phyloP scores from a whole-genome alignment of 768 basidiomycete species.

The Lanmaoa pseudosensibilis region DNA sequence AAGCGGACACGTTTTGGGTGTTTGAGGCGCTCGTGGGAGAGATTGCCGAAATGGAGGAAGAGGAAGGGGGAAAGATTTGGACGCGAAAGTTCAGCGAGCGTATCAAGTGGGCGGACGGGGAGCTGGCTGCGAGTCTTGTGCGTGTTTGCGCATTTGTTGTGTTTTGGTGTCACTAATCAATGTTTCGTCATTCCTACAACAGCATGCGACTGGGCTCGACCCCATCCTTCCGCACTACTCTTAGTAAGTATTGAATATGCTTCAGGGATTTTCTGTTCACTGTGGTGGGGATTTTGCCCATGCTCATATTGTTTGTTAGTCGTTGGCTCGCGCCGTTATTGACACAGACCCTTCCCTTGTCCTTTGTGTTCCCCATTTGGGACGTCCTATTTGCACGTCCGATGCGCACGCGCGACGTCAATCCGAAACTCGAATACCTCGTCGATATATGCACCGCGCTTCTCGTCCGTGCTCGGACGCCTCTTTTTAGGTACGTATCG shows the following conservation, averaged over 20 bases:
- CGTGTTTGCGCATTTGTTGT: background rate
- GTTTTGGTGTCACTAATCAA: background rate
- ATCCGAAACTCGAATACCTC: conserved; percentile 67
- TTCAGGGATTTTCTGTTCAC: background rate
- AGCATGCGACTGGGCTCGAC: conserved; percentile 67
- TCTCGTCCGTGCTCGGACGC: conserved; percentile 56
- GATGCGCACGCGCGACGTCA: conserved; percentile 47
- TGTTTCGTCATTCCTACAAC: background rate
- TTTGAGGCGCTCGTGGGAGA: conserved; percentile 75
- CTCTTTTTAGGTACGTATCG: conserved; percentile 52
- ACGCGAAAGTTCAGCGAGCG: conserved; percentile 61
- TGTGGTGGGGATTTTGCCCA: background rate
- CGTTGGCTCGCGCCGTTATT: conserved; percentile 75
- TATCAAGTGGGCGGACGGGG: conserved; percentile 60
- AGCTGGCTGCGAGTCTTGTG: conserved; percentile 62
- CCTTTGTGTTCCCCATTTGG: conserved; percentile 63
- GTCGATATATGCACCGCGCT: conserved; percentile 70
- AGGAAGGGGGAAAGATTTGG: conserved; percentile 62
- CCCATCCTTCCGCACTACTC: conserved; percentile 78
- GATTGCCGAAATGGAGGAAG: conserved; percentile 71
- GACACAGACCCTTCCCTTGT: conserved; percentile 69
- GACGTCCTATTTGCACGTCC: conserved; percentile 67
- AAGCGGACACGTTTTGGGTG: conserved; percentile 83
- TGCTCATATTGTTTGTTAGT: conserved; percentile 36
- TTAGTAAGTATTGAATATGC: conserved; percentile 49